Evolutionary conservation across 306 rosid species (phyloP).

Genomic region (Rosa persica): DNA sequence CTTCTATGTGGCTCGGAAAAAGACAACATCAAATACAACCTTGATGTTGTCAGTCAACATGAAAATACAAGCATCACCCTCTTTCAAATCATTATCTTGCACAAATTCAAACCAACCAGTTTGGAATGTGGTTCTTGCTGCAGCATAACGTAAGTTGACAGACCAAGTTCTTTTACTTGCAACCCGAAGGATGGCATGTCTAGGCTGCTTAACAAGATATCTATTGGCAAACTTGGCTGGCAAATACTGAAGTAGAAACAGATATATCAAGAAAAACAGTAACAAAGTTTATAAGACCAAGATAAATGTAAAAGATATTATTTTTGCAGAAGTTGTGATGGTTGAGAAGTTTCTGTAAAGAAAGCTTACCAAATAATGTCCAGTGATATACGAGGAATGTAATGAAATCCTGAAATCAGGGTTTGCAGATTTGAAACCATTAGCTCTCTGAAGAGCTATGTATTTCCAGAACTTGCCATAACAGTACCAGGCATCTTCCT

Average conservation of each 20-base stretch:
- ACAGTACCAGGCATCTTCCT: neutral
- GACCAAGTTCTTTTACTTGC: neutral
- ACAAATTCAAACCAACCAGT: slow-evolving; percentile 44
- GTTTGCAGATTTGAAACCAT: neutral
- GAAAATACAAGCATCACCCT: slow-evolving; percentile 33
- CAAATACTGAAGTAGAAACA: neutral
- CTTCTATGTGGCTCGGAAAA: neutral
- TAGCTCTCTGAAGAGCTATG: neutral
- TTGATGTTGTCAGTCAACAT: neutral
- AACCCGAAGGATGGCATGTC: neutral
- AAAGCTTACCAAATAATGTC: neutral
- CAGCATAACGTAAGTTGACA: neutral
- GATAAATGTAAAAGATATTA: neutral
- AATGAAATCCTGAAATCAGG: neutral
- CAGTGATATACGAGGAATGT: neutral
- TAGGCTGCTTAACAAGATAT: neutral
- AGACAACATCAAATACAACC: slow-evolving; percentile 17
- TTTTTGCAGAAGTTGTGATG: neutral
- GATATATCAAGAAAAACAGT: neutral
- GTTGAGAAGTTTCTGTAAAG: neutral
- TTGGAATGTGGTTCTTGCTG: neutral
- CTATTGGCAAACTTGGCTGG: neutral
- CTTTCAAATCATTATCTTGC: slow-evolving; percentile 19
- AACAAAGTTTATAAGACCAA: neutral
- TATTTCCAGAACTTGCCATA: neutral